These are phyloP conservation scores for Xylariaceae sp. DNA, from an alignment of 2,329 filamentous ascomycete species.

Conservation along the genomic window DNA sequence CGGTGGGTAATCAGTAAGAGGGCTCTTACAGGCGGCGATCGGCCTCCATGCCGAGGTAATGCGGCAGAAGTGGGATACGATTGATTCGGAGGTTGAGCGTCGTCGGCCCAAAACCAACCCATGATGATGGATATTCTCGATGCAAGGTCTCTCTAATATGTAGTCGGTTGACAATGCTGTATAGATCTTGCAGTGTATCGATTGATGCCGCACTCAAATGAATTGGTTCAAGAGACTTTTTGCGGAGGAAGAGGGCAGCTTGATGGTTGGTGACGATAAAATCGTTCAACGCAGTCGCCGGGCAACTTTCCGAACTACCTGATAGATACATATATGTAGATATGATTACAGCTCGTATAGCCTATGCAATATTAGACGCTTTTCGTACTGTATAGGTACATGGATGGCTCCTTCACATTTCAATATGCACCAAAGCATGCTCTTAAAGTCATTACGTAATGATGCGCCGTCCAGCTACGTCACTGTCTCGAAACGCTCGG, in stretches of 20 bases:
- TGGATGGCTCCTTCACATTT: not conserved
- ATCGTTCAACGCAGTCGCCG: not conserved
- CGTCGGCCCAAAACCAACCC: slow-evolving; percentile 61
- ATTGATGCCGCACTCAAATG: no score
- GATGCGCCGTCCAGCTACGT: not conserved
- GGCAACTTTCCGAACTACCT: no score
- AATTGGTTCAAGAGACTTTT: not conserved
- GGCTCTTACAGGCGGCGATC: slow-evolving; percentile 38
- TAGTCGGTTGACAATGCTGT: not conserved
- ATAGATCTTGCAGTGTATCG: not conserved
- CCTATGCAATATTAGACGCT: no score
- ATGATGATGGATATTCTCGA: slow-evolving; percentile 32
- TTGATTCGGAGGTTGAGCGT: slow-evolving; percentile 30
- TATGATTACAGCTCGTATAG: no score
- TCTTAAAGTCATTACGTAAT: not conserved
- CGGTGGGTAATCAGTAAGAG: not conserved
- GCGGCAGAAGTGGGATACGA: slow-evolving; percentile 22
- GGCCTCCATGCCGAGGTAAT: slow-evolving; percentile 26
- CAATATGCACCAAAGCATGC: not conserved
- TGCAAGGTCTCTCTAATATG: not conserved
- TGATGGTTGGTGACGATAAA: slow-evolving; percentile 7
- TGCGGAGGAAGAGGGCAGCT: not conserved
- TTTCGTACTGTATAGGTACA: not conserved
- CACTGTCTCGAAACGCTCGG: not conserved
- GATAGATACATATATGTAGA: no score